Conservation (phyloP, 225 moss, liverwort and hornwort species). For the Rhytidiadelphus loreus region DNA sequence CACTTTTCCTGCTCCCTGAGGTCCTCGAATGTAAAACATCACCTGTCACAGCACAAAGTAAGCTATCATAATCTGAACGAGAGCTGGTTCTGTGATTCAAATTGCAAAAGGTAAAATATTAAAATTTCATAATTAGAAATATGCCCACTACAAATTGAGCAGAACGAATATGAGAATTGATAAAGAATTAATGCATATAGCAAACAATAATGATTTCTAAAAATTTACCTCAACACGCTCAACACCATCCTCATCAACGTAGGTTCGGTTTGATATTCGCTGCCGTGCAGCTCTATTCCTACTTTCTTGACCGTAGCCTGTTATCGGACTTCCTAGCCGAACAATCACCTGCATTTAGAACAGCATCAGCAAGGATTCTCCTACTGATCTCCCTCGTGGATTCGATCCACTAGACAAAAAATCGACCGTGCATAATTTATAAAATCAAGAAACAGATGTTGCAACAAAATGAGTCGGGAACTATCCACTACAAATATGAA, state of each 20-base stretch:
- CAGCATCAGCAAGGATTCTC: background rate
- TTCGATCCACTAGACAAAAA: background rate
- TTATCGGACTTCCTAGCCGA: constrained; percentile 77
- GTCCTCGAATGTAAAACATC: constrained; percentile 92
- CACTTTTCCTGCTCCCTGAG: constrained; percentile 89
- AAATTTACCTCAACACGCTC: constrained; percentile 74
- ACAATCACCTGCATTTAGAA: constrained; percentile 44
- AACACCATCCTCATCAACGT: constrained; percentile 78
- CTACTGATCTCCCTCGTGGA: background rate
- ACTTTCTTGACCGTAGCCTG: constrained; percentile 97
- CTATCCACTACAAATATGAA: background rate
- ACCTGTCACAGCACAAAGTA: constrained; percentile 36
- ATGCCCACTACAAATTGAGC: background rate
- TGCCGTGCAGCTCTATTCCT: constrained; percentile 95
- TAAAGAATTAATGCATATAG: background rate
- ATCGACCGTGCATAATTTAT: background rate
- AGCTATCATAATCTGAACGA: background rate
- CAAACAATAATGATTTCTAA: background rate
- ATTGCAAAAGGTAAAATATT: background rate
- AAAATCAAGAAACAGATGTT: background rate
- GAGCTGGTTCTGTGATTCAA: background rate
- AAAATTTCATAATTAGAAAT: background rate
- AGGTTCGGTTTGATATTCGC: constrained; percentile 68
- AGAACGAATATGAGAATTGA: background rate
- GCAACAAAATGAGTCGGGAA: background rate